phyloP scores from a whole-genome alignment of 768 basidiomycete genomes.

The Lactifluus pinguis region DNA sequence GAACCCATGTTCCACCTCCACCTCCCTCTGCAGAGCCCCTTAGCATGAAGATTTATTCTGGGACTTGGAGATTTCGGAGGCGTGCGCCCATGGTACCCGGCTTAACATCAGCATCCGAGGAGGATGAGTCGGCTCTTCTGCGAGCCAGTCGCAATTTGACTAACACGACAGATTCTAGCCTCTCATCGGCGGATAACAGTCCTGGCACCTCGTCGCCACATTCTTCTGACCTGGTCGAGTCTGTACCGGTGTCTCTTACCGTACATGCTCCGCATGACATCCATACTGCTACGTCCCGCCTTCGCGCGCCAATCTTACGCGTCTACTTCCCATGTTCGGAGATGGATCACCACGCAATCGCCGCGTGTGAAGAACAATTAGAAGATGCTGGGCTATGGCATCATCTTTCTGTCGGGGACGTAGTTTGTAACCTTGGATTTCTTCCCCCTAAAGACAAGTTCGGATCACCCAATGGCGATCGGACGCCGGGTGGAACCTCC shows the following conservation, averaged over 20 bases:
- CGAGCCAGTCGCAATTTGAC: neutral
- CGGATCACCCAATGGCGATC: slow-evolving; percentile 11
- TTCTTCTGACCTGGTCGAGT: neutral
- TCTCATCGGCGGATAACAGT: slow-evolving; percentile 15
- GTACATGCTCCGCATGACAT: slow-evolving; percentile 49
- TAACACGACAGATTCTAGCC: slow-evolving; percentile 6
- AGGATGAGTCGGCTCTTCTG: neutral
- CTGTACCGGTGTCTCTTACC: slow-evolving; percentile 22
- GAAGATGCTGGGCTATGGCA: slow-evolving; percentile 60
- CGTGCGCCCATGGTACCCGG: neutral
- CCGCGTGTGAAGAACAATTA: slow-evolving; percentile 60
- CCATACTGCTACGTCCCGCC: slow-evolving; percentile 45
- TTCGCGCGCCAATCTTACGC: slow-evolving; percentile 63
- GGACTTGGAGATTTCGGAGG: slow-evolving; percentile 38
- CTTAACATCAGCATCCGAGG: slow-evolving; percentile 2
- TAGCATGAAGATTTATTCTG: slow-evolving; percentile 38
- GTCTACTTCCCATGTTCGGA: slow-evolving; percentile 65
- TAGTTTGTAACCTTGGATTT: slow-evolving; percentile 76
- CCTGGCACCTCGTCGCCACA: slow-evolving; percentile 22
- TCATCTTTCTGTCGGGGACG: slow-evolving; percentile 67
- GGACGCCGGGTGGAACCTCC: slow-evolving; percentile 15
- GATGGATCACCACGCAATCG: slow-evolving; percentile 40
- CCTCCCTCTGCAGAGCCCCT: slow-evolving; percentile 41
- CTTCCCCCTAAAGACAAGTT: slow-evolving; percentile 37
- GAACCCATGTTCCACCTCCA: slow-evolving; percentile 27